Evolutionary conservation across 306 rosid genomes (phyloP).

Genomic region (Lupinus albus): DNA sequence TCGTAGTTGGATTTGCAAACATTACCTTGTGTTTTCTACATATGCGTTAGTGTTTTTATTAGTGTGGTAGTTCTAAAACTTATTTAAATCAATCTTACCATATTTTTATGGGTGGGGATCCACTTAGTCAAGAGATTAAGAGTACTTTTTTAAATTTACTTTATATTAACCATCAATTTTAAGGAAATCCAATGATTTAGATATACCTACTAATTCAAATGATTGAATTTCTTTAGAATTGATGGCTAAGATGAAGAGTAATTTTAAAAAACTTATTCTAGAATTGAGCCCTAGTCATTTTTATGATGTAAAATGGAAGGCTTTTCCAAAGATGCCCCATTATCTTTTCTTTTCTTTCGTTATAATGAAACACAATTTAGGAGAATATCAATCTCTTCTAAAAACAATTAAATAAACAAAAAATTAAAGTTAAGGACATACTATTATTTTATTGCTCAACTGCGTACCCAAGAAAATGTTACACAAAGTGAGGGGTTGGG

Average conservation of each 20-base stretch:
- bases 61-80: conserved; percentile 31
- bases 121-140: no score
- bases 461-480: background rate
- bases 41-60: background rate
- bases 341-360: background rate
- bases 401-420: background rate
- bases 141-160: no score
- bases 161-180: no score
- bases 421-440: background rate
- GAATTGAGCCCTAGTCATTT: background rate
- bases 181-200: no score
- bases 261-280: no score
- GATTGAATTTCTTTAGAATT: no score
- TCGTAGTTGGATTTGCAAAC: conserved; percentile 8
- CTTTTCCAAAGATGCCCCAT: background rate
- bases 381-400: no score
- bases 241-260: no score
- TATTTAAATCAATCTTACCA: conserved; percentile 17
- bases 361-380: background rate
- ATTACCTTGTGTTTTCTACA: background rate
- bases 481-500: conserved; percentile 19
- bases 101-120: no score
- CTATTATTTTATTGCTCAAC: background rate
- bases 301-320: conserved; percentile 17
- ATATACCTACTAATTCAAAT: no score